These are phyloP conservation scores for Leucoagaricus sp. DNA, from an alignment of 1,284 basidiomycete species.

Conservation along the genomic window DNA sequence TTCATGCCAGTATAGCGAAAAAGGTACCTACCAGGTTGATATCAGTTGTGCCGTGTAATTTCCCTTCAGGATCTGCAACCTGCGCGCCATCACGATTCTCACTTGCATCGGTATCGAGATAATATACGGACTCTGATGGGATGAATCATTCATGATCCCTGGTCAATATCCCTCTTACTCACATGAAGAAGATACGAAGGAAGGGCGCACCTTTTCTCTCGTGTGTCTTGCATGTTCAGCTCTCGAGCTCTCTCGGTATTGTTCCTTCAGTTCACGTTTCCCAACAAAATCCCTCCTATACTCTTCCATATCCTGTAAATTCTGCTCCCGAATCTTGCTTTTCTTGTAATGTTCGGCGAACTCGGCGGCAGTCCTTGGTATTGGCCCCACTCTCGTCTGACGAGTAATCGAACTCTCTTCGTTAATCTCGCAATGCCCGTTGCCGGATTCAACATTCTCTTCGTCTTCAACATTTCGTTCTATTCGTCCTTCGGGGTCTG, in stretches of 20 bases:
- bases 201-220: slow-evolving; percentile 25
- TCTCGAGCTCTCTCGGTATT: slow-evolving; percentile 45
- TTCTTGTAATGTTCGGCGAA: slow-evolving; percentile 48
- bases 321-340: slow-evolving; percentile 35
- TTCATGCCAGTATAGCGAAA: neutral
- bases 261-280: slow-evolving; percentile 28
- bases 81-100: slow-evolving; percentile 60
- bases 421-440: neutral
- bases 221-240: slow-evolving; percentile 48
- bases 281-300: slow-evolving; percentile 41
- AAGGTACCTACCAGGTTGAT: slow-evolving; percentile 13
- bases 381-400: slow-evolving; percentile 20
- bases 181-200: neutral
- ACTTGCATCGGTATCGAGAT: slow-evolving; percentile 63
- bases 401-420: slow-evolving; percentile 10
- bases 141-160: neutral
- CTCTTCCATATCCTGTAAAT: slow-evolving; percentile 43
- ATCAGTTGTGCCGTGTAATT: slow-evolving; percentile 29
- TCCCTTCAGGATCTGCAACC: slow-evolving; percentile 67
- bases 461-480: slow-evolving; percentile 12
- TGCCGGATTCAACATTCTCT: neutral
- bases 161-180: neutral
- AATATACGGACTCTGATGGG: slow-evolving; percentile 42
- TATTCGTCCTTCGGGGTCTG: slow-evolving; percentile 56
- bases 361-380: slow-evolving; percentile 59